Conservation (phyloP, 2,329 filamentous ascomycete genomes). For the Phialophora tarda region DNA sequence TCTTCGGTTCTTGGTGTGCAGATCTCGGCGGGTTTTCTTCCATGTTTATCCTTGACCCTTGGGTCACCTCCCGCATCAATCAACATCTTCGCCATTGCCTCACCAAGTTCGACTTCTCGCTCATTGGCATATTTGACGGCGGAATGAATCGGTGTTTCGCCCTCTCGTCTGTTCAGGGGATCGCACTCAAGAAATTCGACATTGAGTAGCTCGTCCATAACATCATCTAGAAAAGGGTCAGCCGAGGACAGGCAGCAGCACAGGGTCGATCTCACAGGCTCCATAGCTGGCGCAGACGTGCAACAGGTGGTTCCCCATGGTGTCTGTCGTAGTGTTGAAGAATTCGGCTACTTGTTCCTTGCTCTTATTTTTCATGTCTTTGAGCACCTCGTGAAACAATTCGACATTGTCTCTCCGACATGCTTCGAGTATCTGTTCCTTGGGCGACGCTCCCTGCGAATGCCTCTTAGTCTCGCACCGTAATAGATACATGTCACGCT, state of each 20-base stretch:
- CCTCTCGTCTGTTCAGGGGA: constrained; percentile 53
- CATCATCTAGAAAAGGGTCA: constrained; percentile 48
- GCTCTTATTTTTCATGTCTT: constrained; percentile 62
- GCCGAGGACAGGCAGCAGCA: constrained; percentile 1
- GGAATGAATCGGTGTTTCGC: constrained; percentile 54
- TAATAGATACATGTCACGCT: constrained; percentile 22
- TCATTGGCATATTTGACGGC: constrained; percentile 55
- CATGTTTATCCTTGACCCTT: constrained; percentile 55
- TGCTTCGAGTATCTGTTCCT: constrained; percentile 88
- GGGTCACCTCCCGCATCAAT: constrained; percentile 57
- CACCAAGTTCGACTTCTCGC: constrained; percentile 50
- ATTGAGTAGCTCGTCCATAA: constrained; percentile 55
- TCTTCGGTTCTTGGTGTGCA: constrained; percentile 51
- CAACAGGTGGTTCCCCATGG: constrained; percentile 85
- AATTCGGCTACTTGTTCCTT: constrained; percentile 71
- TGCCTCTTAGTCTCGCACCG: constrained; percentile 9
- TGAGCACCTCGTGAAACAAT: constrained; percentile 76
- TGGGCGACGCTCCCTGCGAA: constrained; percentile 76
- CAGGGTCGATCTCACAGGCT: constrained; percentile 68
- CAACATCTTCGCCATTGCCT: constrained; percentile 57
- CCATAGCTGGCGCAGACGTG: constrained; percentile 87
- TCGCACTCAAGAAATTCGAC: constrained; percentile 57
- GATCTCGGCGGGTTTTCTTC: constrained; percentile 53
- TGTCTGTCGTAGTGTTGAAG: constrained; percentile 83
- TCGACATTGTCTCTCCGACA: constrained; percentile 92